Evolutionary conservation across 768 basidiomycete genomes (phyloP), one percentile per base, ranked within the genome.

Genomic region (Pleurotus ostreatus): DNA sequence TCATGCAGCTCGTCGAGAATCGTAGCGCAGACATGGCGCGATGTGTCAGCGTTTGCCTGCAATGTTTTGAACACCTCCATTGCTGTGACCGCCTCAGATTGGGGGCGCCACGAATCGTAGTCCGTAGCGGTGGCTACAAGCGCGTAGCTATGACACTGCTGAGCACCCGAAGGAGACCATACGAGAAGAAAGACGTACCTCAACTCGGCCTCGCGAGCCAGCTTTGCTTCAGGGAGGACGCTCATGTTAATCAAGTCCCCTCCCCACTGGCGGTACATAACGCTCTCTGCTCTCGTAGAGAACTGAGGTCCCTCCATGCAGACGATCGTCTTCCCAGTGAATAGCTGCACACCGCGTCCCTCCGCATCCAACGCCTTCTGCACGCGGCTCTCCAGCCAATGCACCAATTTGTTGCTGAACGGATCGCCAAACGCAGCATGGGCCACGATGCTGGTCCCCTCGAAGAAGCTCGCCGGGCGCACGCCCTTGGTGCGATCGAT

Each of bases 231-330:
- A 1, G 97, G 97, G 23, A 98, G 74, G 40, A 91, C 91, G 57
- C 91, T 96, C 96, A 99, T 99, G 70, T 98, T 95, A 73, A 96
- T 95, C 66, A 96, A 73, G 69, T 96, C 92, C 5, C 85, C 92
- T 7, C 96, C 96, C 89, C 92, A 95, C 46, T 80, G 78, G 18
- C 94, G 80, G 70, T 98, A 97, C 94, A 97, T 94, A 64, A 81
- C 64, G 65, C 92, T 94, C 80, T 99, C 96, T 15, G 96, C 96
- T 38, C 96, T 77, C n/a, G 96, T 99, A 55, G 94, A 96, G 78
- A 99, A 99, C 71, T 94, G 94, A 30, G 91, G 91, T 48, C 95
- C 95, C 68, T 98, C 94, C 93, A 98, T 98, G 67, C 92, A 94
- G 47, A 98, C 88, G 56, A 98, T 83, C 16, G 85, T 88, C 77